Base-by-base conservation (phyloP, 805 yeast species). In the Cyberlindnera mrakii region DNA sequence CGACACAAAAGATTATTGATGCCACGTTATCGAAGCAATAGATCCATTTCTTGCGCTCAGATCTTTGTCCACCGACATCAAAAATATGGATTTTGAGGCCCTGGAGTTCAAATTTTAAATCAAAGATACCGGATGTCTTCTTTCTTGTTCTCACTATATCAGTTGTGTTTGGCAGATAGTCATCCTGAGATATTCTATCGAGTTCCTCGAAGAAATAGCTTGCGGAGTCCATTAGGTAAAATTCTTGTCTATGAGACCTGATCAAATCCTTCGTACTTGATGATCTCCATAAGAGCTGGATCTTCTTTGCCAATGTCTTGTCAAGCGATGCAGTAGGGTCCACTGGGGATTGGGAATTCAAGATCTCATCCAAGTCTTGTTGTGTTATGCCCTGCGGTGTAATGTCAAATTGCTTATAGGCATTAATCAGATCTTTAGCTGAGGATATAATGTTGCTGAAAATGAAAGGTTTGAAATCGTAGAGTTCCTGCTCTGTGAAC, bases 21-120 rank as follows among this genome's bases (percentile, higher is more conserved):
- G 96, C 85, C 30, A 90, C 96, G 54, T 89, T 88, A 62, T 89
- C 96, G 56, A 93, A 93, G 59, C 96, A 87, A 64, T 93, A 95
- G 48, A 93, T 89, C 99, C 99, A 93, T 64, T 93, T 91, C 58
- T 85, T 86, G 42, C 99, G 80, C 67, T 93, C 99, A 3, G 95
- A 80, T 55, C 99, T 72, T 64, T 93, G 99, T 2, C 97, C 97
- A 49, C 97, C 97, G 38, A 90, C 96, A 62, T 90, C 97, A 57
- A 70, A 80, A 53, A 83, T 70, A 54, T 80, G 85, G 39, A 82
- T 66, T 53, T 74, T 73, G 33, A 81, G 60, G 23, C 78, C 80
- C 36, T 85, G 88, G 77, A 89, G 74, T 46, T 79, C 80, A 55
- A 90, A 85, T 44, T 75, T 72, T 45, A 87, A 80, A 60, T 89